These are phyloP conservation scores for Heliophila coronopifolia DNA, from an alignment of 441 rosid genomes.

Conservation along the genomic window DNA sequence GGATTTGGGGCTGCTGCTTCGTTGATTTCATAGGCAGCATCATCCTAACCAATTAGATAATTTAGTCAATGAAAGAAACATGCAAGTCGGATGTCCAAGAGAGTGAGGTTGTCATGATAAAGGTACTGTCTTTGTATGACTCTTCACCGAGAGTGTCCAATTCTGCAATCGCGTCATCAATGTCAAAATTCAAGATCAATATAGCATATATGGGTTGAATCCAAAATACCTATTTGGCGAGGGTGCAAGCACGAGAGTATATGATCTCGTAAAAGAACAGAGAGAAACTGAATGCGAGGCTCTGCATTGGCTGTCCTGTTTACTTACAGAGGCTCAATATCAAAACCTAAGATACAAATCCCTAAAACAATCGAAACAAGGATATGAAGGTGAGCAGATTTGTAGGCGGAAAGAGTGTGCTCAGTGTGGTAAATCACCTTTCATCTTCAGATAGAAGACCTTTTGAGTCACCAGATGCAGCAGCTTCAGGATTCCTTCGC, in stretches of 20 bases:
- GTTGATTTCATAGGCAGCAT: slow-evolving; percentile 59
- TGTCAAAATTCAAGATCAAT: no score
- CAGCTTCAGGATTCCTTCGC: slow-evolving; percentile 61
- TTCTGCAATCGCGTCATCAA: slow-evolving; percentile 73
- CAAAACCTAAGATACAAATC: no score
- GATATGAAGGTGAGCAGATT: slow-evolving; percentile 47
- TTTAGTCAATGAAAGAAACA: slow-evolving; percentile 24
- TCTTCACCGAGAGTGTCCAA: slow-evolving; percentile 74
- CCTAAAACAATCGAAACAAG: not conserved
- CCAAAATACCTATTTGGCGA: slow-evolving; percentile 52
- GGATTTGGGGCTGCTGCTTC: slow-evolving; percentile 51
- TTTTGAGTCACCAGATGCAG: slow-evolving; percentile 58
- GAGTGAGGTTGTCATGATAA: slow-evolving; percentile 72
- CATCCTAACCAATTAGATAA: slow-evolving; percentile 37
- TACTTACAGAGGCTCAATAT: not conserved
- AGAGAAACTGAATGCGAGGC: slow-evolving; percentile 63
- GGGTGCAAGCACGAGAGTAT: slow-evolving; percentile 65
- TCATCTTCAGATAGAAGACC: slow-evolving; percentile 73
- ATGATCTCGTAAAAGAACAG: slow-evolving; percentile 68
- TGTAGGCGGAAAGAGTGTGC: slow-evolving; percentile 61
- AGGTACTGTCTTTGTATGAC: slow-evolving; percentile 67
- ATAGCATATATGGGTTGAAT: no score
- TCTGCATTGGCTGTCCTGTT: slow-evolving; percentile 63
- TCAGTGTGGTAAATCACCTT: slow-evolving; percentile 69
- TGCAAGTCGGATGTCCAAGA: slow-evolving; percentile 76